Evolutionary conservation across 441 rosid species (phyloP).

Genomic region (Pelargonium myrrhifolium): DNA sequence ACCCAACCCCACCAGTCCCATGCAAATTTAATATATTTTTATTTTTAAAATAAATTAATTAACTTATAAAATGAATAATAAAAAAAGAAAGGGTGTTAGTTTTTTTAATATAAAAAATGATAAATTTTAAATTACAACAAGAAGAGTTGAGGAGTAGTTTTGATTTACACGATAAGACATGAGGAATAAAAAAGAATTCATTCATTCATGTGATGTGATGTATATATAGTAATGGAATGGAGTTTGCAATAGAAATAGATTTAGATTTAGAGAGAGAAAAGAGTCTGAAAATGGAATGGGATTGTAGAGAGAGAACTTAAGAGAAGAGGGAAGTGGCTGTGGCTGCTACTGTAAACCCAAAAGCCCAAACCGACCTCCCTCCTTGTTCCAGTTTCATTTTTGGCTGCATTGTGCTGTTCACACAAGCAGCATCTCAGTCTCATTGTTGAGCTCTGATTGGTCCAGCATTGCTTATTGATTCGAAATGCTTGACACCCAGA

Average conservation of each 20-base stretch:
- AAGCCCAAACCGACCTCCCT: background rate
- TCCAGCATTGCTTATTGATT: background rate
- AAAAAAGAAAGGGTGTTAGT: too few relatives aligned
- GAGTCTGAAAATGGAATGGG: background rate
- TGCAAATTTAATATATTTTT: too few relatives aligned
- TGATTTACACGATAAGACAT: background rate
- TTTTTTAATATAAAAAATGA: background rate
- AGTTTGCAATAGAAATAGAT: background rate
- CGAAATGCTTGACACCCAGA: background rate
- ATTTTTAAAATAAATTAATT: too few relatives aligned
- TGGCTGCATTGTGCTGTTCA: background rate
- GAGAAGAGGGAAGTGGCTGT: background rate
- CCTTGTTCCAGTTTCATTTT: background rate
- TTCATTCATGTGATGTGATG: background rate
- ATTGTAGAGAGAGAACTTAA: background rate
- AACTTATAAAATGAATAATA: too few relatives aligned
- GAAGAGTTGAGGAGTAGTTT: too few relatives aligned
- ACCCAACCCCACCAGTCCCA: too few relatives aligned
- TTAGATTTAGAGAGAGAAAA: background rate
- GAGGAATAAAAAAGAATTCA: background rate
- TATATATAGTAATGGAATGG: background rate
- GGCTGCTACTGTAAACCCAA: background rate
- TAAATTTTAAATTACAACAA: background rate
- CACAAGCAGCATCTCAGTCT: background rate
- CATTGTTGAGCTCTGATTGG: background rate